These are phyloP conservation scores for Chrysanthemum makinoi DNA, from an alignment of 129 eudicot genomes.

Conservation along the genomic window DNA sequence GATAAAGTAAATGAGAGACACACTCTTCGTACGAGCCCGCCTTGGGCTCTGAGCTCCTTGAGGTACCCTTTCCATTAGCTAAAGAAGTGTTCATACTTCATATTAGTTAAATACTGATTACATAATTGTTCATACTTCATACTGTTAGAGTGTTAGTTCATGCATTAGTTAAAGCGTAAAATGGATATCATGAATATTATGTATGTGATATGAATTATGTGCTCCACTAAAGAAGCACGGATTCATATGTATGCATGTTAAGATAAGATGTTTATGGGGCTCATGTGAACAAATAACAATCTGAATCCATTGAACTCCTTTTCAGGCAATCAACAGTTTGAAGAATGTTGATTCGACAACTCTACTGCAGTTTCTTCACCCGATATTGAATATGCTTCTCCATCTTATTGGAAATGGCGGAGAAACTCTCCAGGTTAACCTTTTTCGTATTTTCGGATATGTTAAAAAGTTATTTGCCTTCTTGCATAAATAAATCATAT, in stretches of 20 bases:
- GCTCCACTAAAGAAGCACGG: accelerated
- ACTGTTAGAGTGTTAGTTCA: too few relatives aligned
- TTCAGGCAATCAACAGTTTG: conserved; percentile 94
- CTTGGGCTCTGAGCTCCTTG: too few relatives aligned
- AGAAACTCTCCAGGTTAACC: conserved; percentile 85
- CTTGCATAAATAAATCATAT: conserved; percentile 13
- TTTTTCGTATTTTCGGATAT: not conserved
- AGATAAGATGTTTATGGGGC: conserved; percentile 5
- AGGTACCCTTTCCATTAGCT: too few relatives aligned
- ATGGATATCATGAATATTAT: too few relatives aligned
- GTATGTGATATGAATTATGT: too few relatives aligned
- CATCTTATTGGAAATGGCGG: conserved; percentile 98
- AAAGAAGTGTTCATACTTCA: too few relatives aligned
- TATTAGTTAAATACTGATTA: too few relatives aligned
- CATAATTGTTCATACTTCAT: too few relatives aligned
- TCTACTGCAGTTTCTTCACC: conserved; percentile 94
- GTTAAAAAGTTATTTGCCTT: not conserved
- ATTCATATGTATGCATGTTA: too few relatives aligned
- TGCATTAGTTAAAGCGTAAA: too few relatives aligned
- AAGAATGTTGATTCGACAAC: conserved; percentile 98
- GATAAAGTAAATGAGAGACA: too few relatives aligned
- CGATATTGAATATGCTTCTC: conserved; percentile 95
- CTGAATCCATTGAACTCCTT: conserved; percentile 24
- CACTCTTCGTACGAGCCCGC: too few relatives aligned
- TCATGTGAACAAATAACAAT: conserved; percentile 22